phyloP scores from a whole-genome alignment of 2,329 filamentous ascomycete species.

The Xylariaceae sp. region DNA sequence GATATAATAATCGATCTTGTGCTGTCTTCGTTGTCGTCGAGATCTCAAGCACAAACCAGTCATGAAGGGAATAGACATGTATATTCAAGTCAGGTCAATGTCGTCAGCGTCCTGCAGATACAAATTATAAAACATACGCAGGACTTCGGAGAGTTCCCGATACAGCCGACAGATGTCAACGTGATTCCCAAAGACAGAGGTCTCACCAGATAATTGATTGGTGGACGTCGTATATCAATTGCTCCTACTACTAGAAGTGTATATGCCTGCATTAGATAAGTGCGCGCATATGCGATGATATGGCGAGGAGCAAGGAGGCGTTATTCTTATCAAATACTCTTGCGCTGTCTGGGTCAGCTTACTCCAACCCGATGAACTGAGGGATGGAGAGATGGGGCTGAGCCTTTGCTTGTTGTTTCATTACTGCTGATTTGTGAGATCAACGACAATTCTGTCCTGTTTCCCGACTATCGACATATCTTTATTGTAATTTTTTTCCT shows the following conservation, averaged over 20 bases:
- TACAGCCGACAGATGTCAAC: too few relatives aligned
- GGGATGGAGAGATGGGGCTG: conserved; percentile 1
- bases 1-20: too few relatives aligned
- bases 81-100: too few relatives aligned
- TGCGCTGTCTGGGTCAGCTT: conserved; percentile 23
- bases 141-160: too few relatives aligned
- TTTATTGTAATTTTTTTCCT: conserved; percentile 6
- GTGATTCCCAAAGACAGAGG: too few relatives aligned
- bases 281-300: conserved; percentile 10
- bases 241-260: conserved; percentile 1
- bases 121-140: too few relatives aligned
- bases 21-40: too few relatives aligned
- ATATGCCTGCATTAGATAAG: conserved; percentile 12
- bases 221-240: neutral
- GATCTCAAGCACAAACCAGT: too few relatives aligned
- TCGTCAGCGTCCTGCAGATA: too few relatives aligned
- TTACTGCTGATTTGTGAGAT: neutral
- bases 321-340: conserved; percentile 25
- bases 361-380: conserved; percentile 21
- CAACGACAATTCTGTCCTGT: conserved; percentile 3
- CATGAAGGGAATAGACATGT: too few relatives aligned
- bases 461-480: conserved; percentile 4
- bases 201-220: too few relatives aligned
- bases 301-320: conserved; percentile 4
- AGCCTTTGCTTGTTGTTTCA: conserved; percentile 4